A percentile compares a stretch with the other conserved stretches of the same genome.
Evolutionary conservation across 1,284 basidiomycete genomes (phyloP).

Genomic region (Rhodotorula sp.): DNA sequence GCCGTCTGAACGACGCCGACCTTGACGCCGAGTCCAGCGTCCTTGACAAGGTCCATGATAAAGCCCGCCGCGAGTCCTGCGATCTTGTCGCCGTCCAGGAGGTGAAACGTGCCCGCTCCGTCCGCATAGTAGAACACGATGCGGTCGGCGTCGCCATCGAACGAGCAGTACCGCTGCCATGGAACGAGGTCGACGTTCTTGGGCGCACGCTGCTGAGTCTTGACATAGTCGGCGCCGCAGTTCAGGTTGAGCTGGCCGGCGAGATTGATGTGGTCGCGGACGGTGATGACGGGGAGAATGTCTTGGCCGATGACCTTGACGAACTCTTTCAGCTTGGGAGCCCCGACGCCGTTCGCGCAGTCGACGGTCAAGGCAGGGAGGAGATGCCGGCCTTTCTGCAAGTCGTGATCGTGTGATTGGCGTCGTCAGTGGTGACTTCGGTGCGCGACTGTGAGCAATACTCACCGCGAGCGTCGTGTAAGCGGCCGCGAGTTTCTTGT

Average conservation of each 20-base stretch:
- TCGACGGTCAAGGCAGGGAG: conserved; percentile 69
- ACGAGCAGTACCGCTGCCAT: conserved; percentile 80
- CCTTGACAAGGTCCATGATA: conserved; percentile 83
- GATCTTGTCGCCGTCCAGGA: conserved; percentile 99
- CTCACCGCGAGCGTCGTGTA: conserved; percentile 84
- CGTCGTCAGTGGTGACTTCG: not conserved
- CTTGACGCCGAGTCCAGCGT: conserved; percentile 74
- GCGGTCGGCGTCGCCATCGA: conserved; percentile 97
- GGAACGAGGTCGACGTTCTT: conserved; percentile 63
- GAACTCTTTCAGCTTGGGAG: conserved; percentile 65
- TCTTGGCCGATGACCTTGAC: conserved; percentile 57
- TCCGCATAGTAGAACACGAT: conserved; percentile 93
- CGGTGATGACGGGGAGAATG: conserved; percentile 53
- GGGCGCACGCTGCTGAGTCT: conserved; percentile 83
- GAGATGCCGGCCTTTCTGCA: conserved; percentile 26
- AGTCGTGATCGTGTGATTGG: no score
- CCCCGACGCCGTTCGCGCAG: conserved; percentile 97
- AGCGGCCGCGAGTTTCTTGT: conserved; percentile 76
- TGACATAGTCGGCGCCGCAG: conserved; percentile 97
- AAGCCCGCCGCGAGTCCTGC: conserved; percentile 90
- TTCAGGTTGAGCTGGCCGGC: conserved; percentile 76
- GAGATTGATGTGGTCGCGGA: conserved; percentile 67
- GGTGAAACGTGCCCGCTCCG: conserved; percentile 64
- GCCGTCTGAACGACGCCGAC: conserved; percentile 98
- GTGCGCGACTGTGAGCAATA: not conserved